Evolutionary conservation across 2,329 filamentous ascomycete genomes (phyloP).

Genomic region (Alternaria gansuensis): DNA sequence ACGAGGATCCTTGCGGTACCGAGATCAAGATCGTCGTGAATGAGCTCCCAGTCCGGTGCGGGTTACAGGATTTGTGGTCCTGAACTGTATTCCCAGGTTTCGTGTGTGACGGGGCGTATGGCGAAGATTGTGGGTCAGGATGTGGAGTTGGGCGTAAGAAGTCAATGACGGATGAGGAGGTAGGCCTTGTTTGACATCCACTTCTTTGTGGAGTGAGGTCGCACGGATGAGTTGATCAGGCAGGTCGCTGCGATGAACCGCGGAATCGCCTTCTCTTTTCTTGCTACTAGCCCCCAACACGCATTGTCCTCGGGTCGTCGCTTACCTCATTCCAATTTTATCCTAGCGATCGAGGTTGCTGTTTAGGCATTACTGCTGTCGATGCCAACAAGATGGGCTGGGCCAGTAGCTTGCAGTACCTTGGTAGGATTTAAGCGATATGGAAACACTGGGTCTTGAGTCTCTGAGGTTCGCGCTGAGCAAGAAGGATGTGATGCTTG

Average conservation of each 20-base stretch:
- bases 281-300: not conserved
- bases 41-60: not conserved
- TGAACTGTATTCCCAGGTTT: not conserved
- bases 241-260: not conserved
- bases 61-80: fast-evolving
- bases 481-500: not conserved
- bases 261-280: not conserved
- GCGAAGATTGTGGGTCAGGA: not conserved
- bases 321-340: not conserved
- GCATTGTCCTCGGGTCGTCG: not conserved
- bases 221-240: not conserved
- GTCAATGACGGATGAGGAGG: not conserved
- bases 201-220: fast-evolving
- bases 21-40: not conserved
- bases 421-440: not conserved
- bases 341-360: not conserved
- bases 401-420: not conserved
- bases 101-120: not conserved
- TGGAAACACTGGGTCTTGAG: not conserved
- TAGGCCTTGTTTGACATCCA: not conserved
- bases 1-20: not conserved
- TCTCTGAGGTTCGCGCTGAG: not conserved
- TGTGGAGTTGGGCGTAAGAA: not conserved
- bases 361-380: not conserved
- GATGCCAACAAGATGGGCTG: not conserved